Percentiles rank a stretch among this genome's conserved stretches.
Conservation (phyloP, 2,329 filamentous ascomycete genomes). For the Alternaria ventricosa region DNA sequence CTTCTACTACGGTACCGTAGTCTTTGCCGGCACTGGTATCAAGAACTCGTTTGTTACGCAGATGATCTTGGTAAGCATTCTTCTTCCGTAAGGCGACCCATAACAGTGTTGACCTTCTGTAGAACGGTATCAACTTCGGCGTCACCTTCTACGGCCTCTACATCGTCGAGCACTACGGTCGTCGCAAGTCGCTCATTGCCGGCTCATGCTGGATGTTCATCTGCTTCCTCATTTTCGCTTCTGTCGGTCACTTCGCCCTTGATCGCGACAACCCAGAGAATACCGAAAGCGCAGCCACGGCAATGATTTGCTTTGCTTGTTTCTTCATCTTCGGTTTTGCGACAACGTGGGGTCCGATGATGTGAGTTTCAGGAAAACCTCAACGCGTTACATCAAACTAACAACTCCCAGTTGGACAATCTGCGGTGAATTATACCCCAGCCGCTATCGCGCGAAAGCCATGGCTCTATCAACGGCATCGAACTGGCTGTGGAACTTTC, state of each 20-base stretch:
- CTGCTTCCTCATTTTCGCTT: conserved; percentile 64
- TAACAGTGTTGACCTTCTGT: not conserved
- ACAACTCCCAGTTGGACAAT: conserved; percentile 66
- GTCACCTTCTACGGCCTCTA: conserved; percentile 54
- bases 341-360: conserved; percentile 72
- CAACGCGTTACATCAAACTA: no score
- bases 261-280: conserved; percentile 38
- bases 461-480: conserved; percentile 53
- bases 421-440: conserved; percentile 69
- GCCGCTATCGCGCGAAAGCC: conserved; percentile 55
- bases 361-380: no score
- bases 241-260: conserved; percentile 53
- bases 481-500: conserved; percentile 53
- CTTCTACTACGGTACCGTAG: conserved; percentile 60
- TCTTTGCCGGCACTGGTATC: conserved; percentile 52
- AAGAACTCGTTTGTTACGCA: conserved; percentile 53
- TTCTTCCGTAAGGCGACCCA: no score
- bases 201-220: conserved; percentile 57
- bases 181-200: conserved; percentile 53
- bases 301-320: conserved; percentile 71
- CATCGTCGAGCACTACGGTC: conserved; percentile 55
- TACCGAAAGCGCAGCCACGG: conserved; percentile 50
- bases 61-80: conserved; percentile 52
- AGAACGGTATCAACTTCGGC: conserved; percentile 54
- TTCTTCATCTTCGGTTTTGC: conserved; percentile 71